Conservation (phyloP, 2,329 filamentous ascomycete species). For the Orbilia javanica region DNA sequence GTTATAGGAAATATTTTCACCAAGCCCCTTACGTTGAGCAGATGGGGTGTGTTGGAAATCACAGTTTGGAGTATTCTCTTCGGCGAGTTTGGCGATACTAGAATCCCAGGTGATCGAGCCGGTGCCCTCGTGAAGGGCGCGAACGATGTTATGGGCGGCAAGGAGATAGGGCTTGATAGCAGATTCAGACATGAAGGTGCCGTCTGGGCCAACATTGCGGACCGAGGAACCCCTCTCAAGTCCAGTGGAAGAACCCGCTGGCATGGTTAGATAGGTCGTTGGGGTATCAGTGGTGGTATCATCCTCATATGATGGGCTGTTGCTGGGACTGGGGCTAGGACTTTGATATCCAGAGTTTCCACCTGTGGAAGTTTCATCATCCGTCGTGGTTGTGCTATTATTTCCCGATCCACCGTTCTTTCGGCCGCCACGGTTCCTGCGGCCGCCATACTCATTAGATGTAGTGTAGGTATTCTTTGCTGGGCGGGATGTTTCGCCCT, state of each 20-base stretch:
- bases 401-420: not conserved
- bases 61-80: conserved; percentile 51
- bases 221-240: conserved; percentile 43
- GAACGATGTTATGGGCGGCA: conserved; percentile 50
- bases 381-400: conserved; percentile 3
- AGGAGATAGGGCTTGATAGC: conserved; percentile 43
- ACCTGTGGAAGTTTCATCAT: conserved; percentile 3
- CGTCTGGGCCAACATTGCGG: conserved; percentile 41
- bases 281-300: conserved; percentile 8
- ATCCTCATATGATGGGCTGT: conserved; percentile 26
- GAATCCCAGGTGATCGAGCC: conserved; percentile 47
- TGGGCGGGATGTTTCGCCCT: not conserved
- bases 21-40: conserved; percentile 32
- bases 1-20: conserved; percentile 56
- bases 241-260: conserved; percentile 50
- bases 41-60: conserved; percentile 40
- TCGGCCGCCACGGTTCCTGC: conserved; percentile 3
- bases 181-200: conserved; percentile 50
- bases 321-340: not conserved
- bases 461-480: not conserved
- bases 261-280: conserved; percentile 43
- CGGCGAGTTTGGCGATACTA: conserved; percentile 37
- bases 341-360: not conserved
- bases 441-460: not conserved
- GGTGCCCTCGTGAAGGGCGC: conserved; percentile 40